These are phyloP conservation scores for Dillenia turbinata DNA, from an alignment of 164 flowering plant species.

Conservation along the genomic window DNA sequence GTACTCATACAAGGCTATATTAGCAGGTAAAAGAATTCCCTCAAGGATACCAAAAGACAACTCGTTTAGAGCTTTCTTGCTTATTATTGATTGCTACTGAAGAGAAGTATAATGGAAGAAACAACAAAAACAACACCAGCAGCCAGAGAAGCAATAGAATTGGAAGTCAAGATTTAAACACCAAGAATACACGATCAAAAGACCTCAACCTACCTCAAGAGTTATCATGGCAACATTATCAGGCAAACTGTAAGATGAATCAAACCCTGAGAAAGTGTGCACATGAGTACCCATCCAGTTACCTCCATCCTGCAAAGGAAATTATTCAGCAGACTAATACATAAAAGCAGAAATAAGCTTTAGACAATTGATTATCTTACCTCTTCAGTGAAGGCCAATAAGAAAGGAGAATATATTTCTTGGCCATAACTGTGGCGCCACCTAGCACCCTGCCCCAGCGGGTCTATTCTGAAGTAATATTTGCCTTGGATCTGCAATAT, in stretches of 20 bases:
- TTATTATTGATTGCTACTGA: too few relatives aligned
- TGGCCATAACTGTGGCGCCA: constrained; percentile 96
- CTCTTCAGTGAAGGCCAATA: constrained; percentile 84
- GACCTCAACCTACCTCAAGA: constrained; percentile 51
- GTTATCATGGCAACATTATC: constrained; percentile 75
- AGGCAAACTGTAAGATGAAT: constrained; percentile 70
- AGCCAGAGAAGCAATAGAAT: too few relatives aligned
- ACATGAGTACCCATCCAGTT: constrained; percentile 42
- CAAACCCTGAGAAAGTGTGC: constrained; percentile 57
- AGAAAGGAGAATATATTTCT: constrained; percentile 92
- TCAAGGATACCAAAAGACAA: too few relatives aligned
- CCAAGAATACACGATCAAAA: not conserved
- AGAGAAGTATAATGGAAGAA: too few relatives aligned
- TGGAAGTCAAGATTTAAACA: too few relatives aligned
- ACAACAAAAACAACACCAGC: too few relatives aligned
- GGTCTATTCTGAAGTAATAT: constrained; percentile 71
- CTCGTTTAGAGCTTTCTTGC: too few relatives aligned
- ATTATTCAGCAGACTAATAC: constrained; percentile 1
- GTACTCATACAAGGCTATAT: too few relatives aligned
- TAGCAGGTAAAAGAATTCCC: too few relatives aligned
- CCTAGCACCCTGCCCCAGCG: constrained; percentile 81
- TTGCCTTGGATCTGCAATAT: constrained; percentile 75
- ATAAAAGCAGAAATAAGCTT: constrained; percentile 1
- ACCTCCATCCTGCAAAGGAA: constrained; percentile 56
- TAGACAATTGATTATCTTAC: constrained; percentile 24